Evolutionary conservation across 2,329 filamentous ascomycete species (phyloP).

Genomic region (Sporothrix globosa): DNA sequence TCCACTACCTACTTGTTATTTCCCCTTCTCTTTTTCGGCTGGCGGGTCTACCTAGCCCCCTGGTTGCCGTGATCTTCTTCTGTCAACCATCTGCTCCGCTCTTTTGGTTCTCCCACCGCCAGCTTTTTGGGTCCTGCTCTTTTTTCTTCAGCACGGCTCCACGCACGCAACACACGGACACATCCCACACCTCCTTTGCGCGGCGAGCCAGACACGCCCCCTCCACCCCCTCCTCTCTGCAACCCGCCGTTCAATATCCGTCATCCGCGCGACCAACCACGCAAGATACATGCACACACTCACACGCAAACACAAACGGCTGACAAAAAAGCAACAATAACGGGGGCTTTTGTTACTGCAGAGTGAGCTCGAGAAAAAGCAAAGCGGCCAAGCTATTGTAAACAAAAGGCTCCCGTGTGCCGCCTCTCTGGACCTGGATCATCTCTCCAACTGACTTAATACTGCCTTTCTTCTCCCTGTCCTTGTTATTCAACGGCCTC

Average conservation of each 20-base stretch:
- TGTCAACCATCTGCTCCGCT: conserved; percentile 26
- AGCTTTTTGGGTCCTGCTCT: conserved; percentile 7
- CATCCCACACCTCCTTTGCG: conserved; percentile 4
- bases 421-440: conserved; percentile 29
- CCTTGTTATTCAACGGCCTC: background rate
- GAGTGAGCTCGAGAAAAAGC: background rate
- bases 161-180: conserved; percentile 3
- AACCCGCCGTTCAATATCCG: conserved; percentile 28
- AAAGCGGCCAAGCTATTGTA: conserved; percentile 1
- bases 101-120: conserved; percentile 6
- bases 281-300: conserved; percentile 1
- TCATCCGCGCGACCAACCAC: conserved; percentile 30
- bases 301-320: background rate
- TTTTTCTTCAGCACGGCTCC: conserved; percentile 10
- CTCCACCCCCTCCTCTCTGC: conserved; percentile 17
- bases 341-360: background rate
- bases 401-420: conserved; percentile 28
- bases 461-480: background rate
- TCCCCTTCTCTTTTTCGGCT: background rate
- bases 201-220: conserved; percentile 18
- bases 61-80: conserved; percentile 23
- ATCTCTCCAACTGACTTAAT: background rate
- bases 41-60: conserved; percentile 18
- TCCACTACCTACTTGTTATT: background rate
- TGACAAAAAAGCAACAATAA: background rate